These are phyloP conservation scores for Aspergillus saccharolyticus DNA, from an alignment of 495 filamentous ascomycete genomes.

Conservation along the genomic window DNA sequence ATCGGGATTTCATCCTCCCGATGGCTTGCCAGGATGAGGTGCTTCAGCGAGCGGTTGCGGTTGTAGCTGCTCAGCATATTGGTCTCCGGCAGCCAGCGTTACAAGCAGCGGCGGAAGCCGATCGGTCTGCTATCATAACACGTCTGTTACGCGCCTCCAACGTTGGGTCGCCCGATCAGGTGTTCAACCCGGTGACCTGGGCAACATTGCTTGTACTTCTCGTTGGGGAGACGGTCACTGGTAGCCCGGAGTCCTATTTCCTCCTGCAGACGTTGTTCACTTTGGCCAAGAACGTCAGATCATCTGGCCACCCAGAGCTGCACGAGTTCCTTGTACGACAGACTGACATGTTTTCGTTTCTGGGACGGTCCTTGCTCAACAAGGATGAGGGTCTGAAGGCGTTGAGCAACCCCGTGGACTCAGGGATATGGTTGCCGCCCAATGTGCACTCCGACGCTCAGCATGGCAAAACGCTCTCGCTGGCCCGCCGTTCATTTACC, in stretches of 20 bases:
- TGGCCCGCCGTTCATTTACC: constrained; percentile 13
- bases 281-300: not conserved
- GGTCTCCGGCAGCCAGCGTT: constrained; percentile 5
- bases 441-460: constrained; percentile 13
- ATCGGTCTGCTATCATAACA: constrained; percentile 16
- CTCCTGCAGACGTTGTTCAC: constrained; percentile 14
- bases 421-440: constrained; percentile 6
- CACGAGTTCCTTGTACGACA: constrained; percentile 14
- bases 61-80: constrained; percentile 68
- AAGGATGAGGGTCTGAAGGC: constrained; percentile 9
- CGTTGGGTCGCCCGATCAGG: constrained; percentile 9
- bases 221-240: constrained; percentile 23
- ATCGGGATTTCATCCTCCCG: constrained; percentile 69
- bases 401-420: constrained; percentile 8
- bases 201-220: constrained; percentile 22
- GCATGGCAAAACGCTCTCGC: constrained; percentile 10
- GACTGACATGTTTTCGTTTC: constrained; percentile 20
- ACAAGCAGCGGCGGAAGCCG: constrained; percentile 10
- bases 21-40: constrained; percentile 67
- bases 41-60: constrained; percentile 74
- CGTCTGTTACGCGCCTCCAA: constrained; percentile 16
- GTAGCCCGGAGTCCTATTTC: constrained; percentile 17
- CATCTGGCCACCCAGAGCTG: not conserved
- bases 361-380: constrained; percentile 16
- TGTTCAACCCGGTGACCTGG: constrained; percentile 19